These are phyloP conservation scores for Fusarium nanum DNA, from an alignment of 2,329 filamentous ascomycete genomes.

Conservation along the genomic window DNA sequence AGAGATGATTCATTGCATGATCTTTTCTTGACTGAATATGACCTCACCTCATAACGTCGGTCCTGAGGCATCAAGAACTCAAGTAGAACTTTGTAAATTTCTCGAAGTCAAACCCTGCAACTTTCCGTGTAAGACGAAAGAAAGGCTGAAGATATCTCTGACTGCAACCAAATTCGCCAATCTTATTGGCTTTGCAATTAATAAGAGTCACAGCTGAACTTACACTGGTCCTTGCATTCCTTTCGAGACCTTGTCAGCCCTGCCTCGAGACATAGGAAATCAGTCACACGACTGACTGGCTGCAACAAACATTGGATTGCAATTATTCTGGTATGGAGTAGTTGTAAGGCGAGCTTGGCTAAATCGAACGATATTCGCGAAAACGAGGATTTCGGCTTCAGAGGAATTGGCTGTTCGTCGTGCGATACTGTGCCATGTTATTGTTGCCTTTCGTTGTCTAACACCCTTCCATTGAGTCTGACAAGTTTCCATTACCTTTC, in stretches of 20 bases:
- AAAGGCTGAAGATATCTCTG: slow-evolving; percentile 33
- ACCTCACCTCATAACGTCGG: background rate
- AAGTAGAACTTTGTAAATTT: slow-evolving; percentile 12
- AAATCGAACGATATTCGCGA: slow-evolving; percentile 6
- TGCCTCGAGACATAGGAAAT: background rate
- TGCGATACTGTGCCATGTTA: slow-evolving; percentile 25
- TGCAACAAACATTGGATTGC: background rate
- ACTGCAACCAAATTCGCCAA: background rate
- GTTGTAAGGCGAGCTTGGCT: background rate
- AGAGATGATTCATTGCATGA: background rate
- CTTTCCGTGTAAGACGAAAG: slow-evolving; percentile 24
- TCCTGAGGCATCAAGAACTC: slow-evolving; percentile 45
- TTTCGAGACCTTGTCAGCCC: background rate
- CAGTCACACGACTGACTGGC: slow-evolving; percentile 5
- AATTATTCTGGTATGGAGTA: slow-evolving; percentile 23
- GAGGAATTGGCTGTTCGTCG: background rate
- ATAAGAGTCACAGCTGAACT: background rate
- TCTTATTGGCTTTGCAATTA: background rate
- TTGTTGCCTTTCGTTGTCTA: background rate
- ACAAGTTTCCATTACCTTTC: slow-evolving; percentile 2
- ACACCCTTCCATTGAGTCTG: slow-evolving; percentile 1
- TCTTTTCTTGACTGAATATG: background rate
- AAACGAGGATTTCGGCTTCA: background rate
- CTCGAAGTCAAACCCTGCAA: slow-evolving; percentile 9
- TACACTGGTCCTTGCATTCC: background rate